Conservation (phyloP, 371 early-diverging fungal species). For the Actinomucor elegans region DNA sequence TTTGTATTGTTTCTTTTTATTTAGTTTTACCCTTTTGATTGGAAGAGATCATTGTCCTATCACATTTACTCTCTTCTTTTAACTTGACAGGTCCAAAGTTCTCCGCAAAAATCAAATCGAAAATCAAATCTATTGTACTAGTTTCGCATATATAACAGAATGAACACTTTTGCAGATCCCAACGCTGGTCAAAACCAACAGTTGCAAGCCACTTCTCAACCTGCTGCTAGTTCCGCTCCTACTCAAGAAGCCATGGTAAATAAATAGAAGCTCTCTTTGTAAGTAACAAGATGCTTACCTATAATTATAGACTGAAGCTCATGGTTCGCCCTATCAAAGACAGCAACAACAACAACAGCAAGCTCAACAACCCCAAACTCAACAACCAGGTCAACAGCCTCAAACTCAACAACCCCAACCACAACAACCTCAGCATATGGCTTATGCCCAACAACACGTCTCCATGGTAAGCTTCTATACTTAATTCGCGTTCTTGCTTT, state of each 20-base stretch:
- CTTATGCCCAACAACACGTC: conserved; percentile 14
- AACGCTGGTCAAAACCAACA: conserved; percentile 8
- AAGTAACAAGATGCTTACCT: neutral
- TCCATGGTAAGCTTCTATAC: conserved; percentile 2
- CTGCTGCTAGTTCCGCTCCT: neutral
- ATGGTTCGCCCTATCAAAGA: conserved; percentile 11
- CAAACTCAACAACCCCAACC: neutral
- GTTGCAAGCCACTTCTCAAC: conserved; percentile 13
- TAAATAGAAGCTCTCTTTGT: too few relatives aligned
- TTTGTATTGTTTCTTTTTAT: conserved; percentile 10
- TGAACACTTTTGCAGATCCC: conserved; percentile 12
- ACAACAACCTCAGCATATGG: neutral
- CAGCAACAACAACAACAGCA: conserved; percentile 5
- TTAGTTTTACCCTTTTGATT: conserved; percentile 20
- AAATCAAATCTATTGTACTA: neutral
- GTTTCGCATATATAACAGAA: neutral
- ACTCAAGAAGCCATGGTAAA: conserved; percentile 11
- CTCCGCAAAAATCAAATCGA: conserved; percentile 9
- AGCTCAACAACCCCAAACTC: neutral
- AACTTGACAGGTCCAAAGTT: conserved; percentile 26
- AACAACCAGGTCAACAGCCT: neutral
- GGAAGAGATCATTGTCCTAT: conserved; percentile 27
- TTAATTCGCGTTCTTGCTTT: neutral
- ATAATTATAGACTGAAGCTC: conserved; percentile 11
- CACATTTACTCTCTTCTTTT: conserved; percentile 13